These are phyloP conservation scores for Cyberlindnera euphorbiae DNA, from an alignment of 805 yeast species.

Conservation along the genomic window DNA sequence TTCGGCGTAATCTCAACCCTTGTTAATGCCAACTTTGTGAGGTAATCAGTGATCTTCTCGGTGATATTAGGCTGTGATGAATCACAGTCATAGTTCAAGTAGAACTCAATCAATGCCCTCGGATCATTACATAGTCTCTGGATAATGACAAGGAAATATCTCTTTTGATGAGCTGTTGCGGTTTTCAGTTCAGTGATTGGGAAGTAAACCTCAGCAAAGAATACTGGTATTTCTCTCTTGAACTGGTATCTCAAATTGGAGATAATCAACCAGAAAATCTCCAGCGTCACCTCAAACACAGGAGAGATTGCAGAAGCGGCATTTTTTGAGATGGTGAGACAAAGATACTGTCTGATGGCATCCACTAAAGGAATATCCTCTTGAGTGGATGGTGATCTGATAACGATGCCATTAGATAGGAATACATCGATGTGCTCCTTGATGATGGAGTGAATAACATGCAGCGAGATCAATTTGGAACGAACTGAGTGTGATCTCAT, in stretches of 20 bases:
- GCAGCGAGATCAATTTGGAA: constrained; percentile 83
- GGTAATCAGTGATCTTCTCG: constrained; percentile 74
- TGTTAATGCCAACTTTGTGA: constrained; percentile 61
- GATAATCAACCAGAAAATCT: constrained; percentile 87
- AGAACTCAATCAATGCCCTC: constrained; percentile 84
- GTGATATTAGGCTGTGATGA: constrained; percentile 73
- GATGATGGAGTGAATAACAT: constrained; percentile 79
- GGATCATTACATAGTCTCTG: constrained; percentile 85
- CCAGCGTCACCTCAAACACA: constrained; percentile 85
- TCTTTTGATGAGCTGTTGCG: constrained; percentile 88
- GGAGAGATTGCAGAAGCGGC: constrained; percentile 91
- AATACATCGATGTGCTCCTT: constrained; percentile 83
- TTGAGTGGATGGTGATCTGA: constrained; percentile 45
- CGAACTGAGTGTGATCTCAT: constrained; percentile 91
- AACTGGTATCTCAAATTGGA: constrained; percentile 82
- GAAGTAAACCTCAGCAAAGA: constrained; percentile 87
- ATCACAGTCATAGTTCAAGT: constrained; percentile 94
- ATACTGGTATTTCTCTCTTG: constrained; percentile 90
- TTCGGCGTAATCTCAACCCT: constrained; percentile 67
- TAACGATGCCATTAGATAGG: constrained; percentile 49
- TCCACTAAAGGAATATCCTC: constrained; percentile 63
- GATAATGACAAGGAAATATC: constrained; percentile 77
- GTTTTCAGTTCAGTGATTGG: constrained; percentile 91
- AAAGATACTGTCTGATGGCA: constrained; percentile 78
- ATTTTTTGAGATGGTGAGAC: constrained; percentile 80